Percentiles rank a stretch among this genome's conserved stretches.
These are phyloP conservation scores for Penicillium subrubescens DNA, from an alignment of 495 filamentous ascomycete genomes.

Conservation along the genomic window DNA sequence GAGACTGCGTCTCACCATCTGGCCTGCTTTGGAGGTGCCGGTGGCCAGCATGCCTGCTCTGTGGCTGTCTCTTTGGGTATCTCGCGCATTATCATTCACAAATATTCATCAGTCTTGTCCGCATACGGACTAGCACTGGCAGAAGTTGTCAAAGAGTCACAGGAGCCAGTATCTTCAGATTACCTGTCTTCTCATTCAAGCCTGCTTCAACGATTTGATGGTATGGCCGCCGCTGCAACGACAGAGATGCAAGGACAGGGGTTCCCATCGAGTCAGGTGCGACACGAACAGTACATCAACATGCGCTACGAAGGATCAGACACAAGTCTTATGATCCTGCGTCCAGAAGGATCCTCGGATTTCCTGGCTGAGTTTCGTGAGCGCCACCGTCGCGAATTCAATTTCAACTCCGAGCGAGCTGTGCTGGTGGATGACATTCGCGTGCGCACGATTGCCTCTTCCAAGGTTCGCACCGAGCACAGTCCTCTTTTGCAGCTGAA, in stretches of 20 bases:
- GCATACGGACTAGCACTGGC: constrained; percentile 58
- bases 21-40: constrained; percentile 58
- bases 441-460: constrained; percentile 48
- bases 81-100: constrained; percentile 56
- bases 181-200: constrained; percentile 37
- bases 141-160: constrained; percentile 54
- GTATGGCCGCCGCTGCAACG: constrained; percentile 36
- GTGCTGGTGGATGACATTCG: constrained; percentile 58
- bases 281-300: constrained; percentile 54
- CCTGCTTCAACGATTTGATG: constrained; percentile 37
- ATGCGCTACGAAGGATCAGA: constrained; percentile 57
- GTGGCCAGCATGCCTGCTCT: constrained; percentile 56
- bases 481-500: constrained; percentile 44
- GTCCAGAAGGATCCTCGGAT: constrained; percentile 40
- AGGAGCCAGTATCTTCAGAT: constrained; percentile 48
- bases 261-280: constrained; percentile 43
- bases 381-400: constrained; percentile 54
- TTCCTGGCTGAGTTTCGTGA: constrained; percentile 48
- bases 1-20: constrained; percentile 54
- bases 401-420: constrained; percentile 51
- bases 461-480: constrained; percentile 43
- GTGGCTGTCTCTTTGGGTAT: constrained; percentile 55
- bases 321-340: constrained; percentile 54
- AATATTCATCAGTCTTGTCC: constrained; percentile 53
- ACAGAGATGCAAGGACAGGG: constrained; percentile 43